Percentiles rank a stretch among this genome's conserved stretches.
Evolutionary conservation across 345 rosid species (phyloP).

Genomic region (Psidium guajava): DNA sequence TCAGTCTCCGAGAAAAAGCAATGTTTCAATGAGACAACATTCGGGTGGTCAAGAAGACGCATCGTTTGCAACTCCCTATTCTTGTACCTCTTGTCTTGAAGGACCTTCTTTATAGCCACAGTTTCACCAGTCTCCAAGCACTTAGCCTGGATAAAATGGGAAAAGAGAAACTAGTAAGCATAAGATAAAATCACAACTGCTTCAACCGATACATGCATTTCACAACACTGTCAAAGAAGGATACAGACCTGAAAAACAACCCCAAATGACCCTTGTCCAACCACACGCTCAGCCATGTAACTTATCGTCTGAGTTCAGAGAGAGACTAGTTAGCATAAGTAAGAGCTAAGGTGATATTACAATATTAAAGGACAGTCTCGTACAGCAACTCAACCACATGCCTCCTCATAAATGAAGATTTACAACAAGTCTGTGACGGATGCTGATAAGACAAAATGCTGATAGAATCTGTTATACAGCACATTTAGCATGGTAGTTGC

Average conservation of each 20-base stretch:
- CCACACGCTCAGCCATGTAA: slow-evolving; percentile 98
- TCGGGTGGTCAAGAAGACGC: slow-evolving; percentile 97
- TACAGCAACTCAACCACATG: background rate
- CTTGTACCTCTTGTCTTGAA: slow-evolving; percentile 96
- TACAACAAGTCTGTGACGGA: background rate
- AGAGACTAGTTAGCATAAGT: background rate
- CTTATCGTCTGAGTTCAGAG: slow-evolving; percentile 57
- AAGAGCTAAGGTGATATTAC: background rate
- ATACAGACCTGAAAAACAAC: slow-evolving; percentile 82
- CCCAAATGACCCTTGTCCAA: slow-evolving; percentile 96
- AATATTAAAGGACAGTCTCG: background rate
- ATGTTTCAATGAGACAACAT: slow-evolving; percentile 80
- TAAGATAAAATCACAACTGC: background rate
- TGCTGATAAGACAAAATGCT: background rate
- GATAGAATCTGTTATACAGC: background rate
- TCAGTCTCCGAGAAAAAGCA: slow-evolving; percentile 97
- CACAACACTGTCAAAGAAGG: background rate
- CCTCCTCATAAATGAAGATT: background rate
- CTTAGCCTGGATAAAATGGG: slow-evolving; percentile 41
- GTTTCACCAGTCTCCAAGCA: slow-evolving; percentile 97
- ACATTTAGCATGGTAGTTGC: background rate
- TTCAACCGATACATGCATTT: background rate
- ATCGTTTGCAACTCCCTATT: slow-evolving; percentile 96
- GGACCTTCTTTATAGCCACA: slow-evolving; percentile 94
- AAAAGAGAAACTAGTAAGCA: background rate